Percentiles rank a stretch among this genome's conserved stretches.
These are phyloP conservation scores for Gardenia jasminoides DNA, from an alignment of 257 asterid genomes.

Conservation along the genomic window DNA sequence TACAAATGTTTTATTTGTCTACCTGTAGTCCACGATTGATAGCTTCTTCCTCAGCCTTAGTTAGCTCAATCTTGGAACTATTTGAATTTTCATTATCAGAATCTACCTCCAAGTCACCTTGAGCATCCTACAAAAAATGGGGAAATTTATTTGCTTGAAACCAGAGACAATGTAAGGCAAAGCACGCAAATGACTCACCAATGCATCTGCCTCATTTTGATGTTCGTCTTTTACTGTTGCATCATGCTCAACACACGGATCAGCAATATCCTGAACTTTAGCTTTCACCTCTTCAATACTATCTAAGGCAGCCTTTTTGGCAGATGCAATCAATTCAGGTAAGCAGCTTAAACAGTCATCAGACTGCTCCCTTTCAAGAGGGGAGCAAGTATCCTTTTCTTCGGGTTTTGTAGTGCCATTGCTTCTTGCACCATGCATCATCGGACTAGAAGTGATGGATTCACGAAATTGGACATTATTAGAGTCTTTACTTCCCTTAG, in stretches of 20 bases:
- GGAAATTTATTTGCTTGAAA: conserved; percentile 12
- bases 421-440: conserved; percentile 25
- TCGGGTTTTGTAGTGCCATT: conserved; percentile 32
- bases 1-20: not conserved
- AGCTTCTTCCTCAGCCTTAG: conserved; percentile 96
- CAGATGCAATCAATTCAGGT: conserved; percentile 70
- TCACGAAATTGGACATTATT: conserved; percentile 27
- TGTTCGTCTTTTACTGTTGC: conserved; percentile 37
- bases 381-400: conserved; percentile 25
- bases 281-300: conserved; percentile 59
- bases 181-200: conserved; percentile 36
- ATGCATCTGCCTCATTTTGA: conserved; percentile 51
- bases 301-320: conserved; percentile 55
- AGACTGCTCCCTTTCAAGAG: conserved; percentile 17
- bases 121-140: conserved; percentile 48
- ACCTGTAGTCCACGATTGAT: conserved; percentile 94
- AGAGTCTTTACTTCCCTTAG: conserved; percentile 27
- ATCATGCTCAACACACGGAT: conserved; percentile 30
- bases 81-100: conserved; percentile 63
- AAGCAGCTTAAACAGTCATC: conserved; percentile 55
- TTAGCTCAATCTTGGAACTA: conserved; percentile 73
- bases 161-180: not conserved
- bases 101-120: conserved; percentile 64
- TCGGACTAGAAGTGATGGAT: conserved; percentile 22
- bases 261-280: conserved; percentile 45